These are phyloP conservation scores for Candida saitoana DNA, from an alignment of 805 yeast species.

Conservation along the genomic window DNA sequence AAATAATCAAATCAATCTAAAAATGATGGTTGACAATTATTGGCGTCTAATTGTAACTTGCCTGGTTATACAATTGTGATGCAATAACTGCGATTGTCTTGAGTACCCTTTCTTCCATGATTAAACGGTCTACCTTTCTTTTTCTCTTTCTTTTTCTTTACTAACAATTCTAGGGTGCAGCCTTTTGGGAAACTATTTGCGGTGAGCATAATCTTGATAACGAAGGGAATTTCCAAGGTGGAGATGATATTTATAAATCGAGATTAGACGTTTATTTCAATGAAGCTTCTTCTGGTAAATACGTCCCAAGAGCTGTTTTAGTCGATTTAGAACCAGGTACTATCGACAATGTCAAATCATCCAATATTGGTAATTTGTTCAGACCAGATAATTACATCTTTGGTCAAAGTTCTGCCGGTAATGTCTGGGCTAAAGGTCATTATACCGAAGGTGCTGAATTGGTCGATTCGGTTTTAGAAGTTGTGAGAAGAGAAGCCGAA, in stretches of 20 bases:
- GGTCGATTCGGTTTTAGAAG: constrained; percentile 85
- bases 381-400: constrained; percentile 89
- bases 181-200: constrained; percentile 90
- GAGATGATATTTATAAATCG: constrained; percentile 39
- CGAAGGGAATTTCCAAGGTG: constrained; percentile 66
- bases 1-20: no score
- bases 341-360: constrained; percentile 76
- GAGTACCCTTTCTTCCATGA: no score
- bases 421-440: constrained; percentile 96
- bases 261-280: constrained; percentile 81
- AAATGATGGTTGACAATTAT: no score
- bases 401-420: constrained; percentile 92
- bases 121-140: no score
- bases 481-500: constrained; percentile 90
- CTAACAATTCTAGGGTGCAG: constrained; percentile 60
- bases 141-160: no score
- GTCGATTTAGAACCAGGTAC: constrained; percentile 95
- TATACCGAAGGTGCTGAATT: constrained; percentile 96
- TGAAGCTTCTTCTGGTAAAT: constrained; percentile 82
- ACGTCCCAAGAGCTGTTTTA: constrained; percentile 89
- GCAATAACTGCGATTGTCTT: no score
- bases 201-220: constrained; percentile 80
- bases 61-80: no score
- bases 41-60: no score
- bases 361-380: constrained; percentile 78